These are phyloP conservation scores for Basidiobolus heterosporus DNA, from an alignment of 371 early-diverging fungal genomes.

Conservation along the genomic window DNA sequence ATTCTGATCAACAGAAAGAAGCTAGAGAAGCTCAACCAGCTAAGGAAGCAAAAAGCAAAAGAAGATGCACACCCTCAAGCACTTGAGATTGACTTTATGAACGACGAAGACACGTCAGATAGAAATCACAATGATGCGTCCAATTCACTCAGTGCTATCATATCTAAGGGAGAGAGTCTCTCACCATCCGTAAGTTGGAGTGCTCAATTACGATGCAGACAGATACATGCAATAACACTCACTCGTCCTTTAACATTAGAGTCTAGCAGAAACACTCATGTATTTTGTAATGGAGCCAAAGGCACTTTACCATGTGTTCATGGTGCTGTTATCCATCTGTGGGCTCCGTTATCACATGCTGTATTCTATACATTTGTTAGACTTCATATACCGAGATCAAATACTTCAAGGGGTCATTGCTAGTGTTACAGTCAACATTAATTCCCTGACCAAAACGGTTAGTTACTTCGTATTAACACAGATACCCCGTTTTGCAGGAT, in stretches of 20 bases:
- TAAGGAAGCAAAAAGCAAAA: constrained; percentile 2
- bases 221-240: no score
- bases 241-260: no score
- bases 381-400: constrained; percentile 35
- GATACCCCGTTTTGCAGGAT: no score
- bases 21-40: neutral
- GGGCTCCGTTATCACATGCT: constrained; percentile 22
- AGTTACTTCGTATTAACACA: no score
- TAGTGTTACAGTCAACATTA: constrained; percentile 30
- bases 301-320: constrained; percentile 19
- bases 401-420: constrained; percentile 38
- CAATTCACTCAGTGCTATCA: no score
- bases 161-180: no score
- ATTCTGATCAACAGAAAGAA: constrained; percentile 22
- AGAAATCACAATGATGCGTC: no score
- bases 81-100: no score
- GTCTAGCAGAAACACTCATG: constrained; percentile 1
- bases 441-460: constrained; percentile 27
- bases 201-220: no score
- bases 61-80: neutral
- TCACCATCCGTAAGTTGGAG: no score
- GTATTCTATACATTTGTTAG: constrained; percentile 29
- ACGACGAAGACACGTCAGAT: no score
- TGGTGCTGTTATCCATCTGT: constrained; percentile 19
- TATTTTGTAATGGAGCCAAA: constrained; percentile 13